Evolutionary conservation across 495 filamentous ascomycete genomes (phyloP).

Genomic region (Articulospora tetracladia): DNA sequence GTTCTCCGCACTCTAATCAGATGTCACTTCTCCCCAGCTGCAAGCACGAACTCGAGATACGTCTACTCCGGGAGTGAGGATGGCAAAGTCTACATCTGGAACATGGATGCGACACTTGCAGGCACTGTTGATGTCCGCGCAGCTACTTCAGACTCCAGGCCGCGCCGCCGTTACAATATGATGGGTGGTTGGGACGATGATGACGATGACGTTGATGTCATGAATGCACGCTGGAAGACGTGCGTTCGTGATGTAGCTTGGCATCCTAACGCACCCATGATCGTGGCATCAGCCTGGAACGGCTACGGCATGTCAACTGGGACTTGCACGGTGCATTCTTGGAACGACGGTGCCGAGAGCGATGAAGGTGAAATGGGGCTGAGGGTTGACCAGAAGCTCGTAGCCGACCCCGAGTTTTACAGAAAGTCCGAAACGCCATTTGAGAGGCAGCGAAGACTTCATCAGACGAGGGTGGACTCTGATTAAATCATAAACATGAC

Average conservation of each 20-base stretch:
- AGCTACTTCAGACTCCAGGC: slow-evolving; percentile 45
- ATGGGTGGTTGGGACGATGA: background rate
- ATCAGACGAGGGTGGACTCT: too few relatives aligned
- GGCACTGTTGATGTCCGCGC: slow-evolving; percentile 70
- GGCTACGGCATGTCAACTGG: slow-evolving; percentile 61
- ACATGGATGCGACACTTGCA: slow-evolving; percentile 87
- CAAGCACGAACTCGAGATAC: slow-evolving; percentile 85
- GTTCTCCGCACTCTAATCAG: slow-evolving; percentile 88
- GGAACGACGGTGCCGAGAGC: slow-evolving; percentile 56
- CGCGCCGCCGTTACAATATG: background rate
- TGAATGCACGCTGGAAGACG: slow-evolving; percentile 56
- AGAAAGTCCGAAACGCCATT: slow-evolving; percentile 3
- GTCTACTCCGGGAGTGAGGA: slow-evolving; percentile 89
- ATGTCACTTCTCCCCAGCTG: slow-evolving; percentile 92
- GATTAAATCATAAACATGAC: too few relatives aligned
- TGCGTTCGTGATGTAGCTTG: slow-evolving; percentile 91
- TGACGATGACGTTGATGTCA: slow-evolving; percentile 28
- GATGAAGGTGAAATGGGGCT: slow-evolving; percentile 58
- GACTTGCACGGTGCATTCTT: slow-evolving; percentile 64
- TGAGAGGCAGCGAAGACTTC: too few relatives aligned
- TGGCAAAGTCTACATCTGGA: slow-evolving; percentile 87
- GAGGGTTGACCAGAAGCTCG: slow-evolving; percentile 39
- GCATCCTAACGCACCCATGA: slow-evolving; percentile 90
- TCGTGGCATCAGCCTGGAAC: slow-evolving; percentile 74
- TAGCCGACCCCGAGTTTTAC: slow-evolving; percentile 28